Base-by-base conservation (phyloP, 2,329 filamentous ascomycete genomes). In the Penicillium brasilianum region DNA sequence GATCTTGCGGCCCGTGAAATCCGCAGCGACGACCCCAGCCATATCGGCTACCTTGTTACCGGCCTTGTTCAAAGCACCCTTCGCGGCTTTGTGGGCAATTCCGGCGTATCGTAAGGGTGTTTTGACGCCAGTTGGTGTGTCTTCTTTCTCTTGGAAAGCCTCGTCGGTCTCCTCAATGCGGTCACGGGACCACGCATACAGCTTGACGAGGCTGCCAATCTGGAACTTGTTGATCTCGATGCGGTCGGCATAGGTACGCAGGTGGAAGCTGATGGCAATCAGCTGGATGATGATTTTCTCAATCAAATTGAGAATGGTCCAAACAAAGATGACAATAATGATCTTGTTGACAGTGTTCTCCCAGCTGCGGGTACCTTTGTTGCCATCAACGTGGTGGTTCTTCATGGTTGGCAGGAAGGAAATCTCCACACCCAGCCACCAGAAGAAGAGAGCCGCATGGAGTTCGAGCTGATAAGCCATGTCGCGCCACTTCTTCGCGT, bases 241-340 rank as follows among this genome's bases (percentile, higher is more conserved):
- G 16, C 94, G 85, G 69, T 94, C 92, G 25, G 91, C 88, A 71
- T 98, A 98, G 0, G 94, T 97, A 48, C 94, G 87, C 60, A 91
- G 83, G 75, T 98, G 94, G 77, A 98, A 98, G 63, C 90, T 93
- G 60, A 93, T 93, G 34, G 94, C 93, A 68, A 98, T 96, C 78
- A 96, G 89, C 73, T 97, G 93, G 58, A 97, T 96, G 67, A 96
- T 85, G 62, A 97, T 90, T 81, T 97, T 98, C 77, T 97, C 93
- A 55, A 90, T 83, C 62, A 95, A 90, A 77, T 98, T 97, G 63
- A 97, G 81, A 2, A 88, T 82, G 0, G 88, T 85, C 63, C 91
- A 86, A 14, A 96, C 89, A 69, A 98, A 93, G n/a, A 96, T 73
- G 2, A 91, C 85, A 18, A 96, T 87, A 62, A 97, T 88, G 69